Evolutionary conservation across 208 protist species (phyloP), one percentile per base, ranked within the genome.

Genomic region (Leishmania major): DNA sequence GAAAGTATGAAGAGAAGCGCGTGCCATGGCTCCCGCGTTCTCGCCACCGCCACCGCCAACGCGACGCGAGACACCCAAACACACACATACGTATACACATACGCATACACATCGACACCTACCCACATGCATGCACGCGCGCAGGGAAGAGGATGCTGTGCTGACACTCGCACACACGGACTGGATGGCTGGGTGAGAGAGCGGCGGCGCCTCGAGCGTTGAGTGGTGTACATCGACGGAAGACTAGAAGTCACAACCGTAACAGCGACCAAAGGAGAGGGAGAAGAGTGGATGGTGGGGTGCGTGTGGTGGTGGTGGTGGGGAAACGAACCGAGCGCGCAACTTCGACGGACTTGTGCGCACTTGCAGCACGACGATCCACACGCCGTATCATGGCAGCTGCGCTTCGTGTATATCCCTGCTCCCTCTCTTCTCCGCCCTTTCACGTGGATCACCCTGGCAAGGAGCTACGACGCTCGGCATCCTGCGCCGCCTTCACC

Each of bases 401-500:
- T 40, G 62, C 31, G 28, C 62, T 69, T 0, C 8, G 62, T 40
- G 31, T 8, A 8, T 22, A 43, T 25, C 11, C 62, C 11, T 25
- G 13, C 40, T 25, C 22, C 37, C 67, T 25, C 19, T 22, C 7
- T 7, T 15, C 67, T 37, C 67, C 40, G 5, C 40, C 47, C 6
- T 10, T 47, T 3, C 43, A 22, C 71, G 55, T 37, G 11, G 19
- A 15, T 75, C 78, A 76, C 49, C 31, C 53, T 45, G 79, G 40
- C 64, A 83, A 55, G 35, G 83, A 88, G 35, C 81, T 84, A 28
- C 84, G 79, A 8, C 91, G 89, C 47, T 86, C 80, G 6, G 81
- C 81, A 6, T 93, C 86, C 76, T 92, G 86, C 49, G 60, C 78
- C 15, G 55, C 84, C 74, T 88, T 88, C 22, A 91, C 75, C 31